phyloP scores from a whole-genome alignment of 2,329 filamentous ascomycete genomes.

The Botrytis byssoidea region DNA sequence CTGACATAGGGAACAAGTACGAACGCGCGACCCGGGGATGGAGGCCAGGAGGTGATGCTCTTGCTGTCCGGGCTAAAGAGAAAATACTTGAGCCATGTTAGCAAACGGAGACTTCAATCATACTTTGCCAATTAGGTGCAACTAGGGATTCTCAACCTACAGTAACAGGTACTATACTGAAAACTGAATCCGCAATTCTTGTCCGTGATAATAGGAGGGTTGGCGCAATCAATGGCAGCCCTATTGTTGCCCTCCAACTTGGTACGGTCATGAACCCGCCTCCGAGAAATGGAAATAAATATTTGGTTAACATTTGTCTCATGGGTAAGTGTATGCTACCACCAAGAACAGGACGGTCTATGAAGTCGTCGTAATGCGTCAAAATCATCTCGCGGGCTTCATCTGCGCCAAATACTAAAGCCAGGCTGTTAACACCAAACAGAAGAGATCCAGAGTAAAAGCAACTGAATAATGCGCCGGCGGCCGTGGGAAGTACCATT shows the following conservation, averaged over 20 bases:
- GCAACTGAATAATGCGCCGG: constrained; percentile 41
- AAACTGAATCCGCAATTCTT: constrained; percentile 53
- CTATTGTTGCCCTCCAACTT: constrained; percentile 42
- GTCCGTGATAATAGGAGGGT: constrained; percentile 67
- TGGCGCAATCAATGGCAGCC: constrained; percentile 66
- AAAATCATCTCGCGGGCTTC: constrained; percentile 46
- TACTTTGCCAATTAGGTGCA: not conserved
- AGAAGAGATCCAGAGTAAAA: constrained; percentile 52
- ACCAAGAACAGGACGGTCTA: constrained; percentile 4
- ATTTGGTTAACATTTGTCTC: not conserved
- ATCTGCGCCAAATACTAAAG: constrained; percentile 62
- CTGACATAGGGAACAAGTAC: constrained; percentile 65
- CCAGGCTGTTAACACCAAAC: constrained; percentile 62
- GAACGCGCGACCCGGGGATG: constrained; percentile 63
- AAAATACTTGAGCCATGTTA: constrained; percentile 35
- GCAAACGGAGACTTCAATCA: not conserved
- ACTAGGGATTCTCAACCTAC: constrained; percentile 28
- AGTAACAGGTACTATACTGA: constrained; percentile 39
- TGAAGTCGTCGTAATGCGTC: constrained; percentile 6
- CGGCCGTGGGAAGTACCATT: constrained; percentile 34
- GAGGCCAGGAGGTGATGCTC: constrained; percentile 43
- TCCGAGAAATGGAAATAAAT: constrained; percentile 33
- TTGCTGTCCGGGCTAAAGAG: constrained; percentile 27
- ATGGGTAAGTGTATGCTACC: constrained; percentile 5
- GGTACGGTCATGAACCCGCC: constrained; percentile 23